A percentile compares a stretch with the other conserved stretches of the same genome.
Conservation (phyloP, 805 yeast genomes). For the Candida yuanshanica region DNA sequence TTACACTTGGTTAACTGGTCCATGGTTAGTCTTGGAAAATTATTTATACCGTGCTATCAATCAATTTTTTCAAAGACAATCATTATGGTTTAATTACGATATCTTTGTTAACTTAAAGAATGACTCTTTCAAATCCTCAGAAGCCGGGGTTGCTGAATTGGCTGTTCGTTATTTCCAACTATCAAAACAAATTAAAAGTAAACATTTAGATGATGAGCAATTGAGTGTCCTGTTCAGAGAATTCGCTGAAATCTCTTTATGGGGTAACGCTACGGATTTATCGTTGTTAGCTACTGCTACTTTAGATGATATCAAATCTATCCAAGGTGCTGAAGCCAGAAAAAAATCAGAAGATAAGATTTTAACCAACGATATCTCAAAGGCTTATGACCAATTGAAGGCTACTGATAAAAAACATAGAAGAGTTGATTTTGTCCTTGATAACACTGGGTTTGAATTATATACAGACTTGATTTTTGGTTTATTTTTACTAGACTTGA, state of each 20-base stretch:
- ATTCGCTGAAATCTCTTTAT: constrained; percentile 78
- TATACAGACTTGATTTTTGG: constrained; percentile 75
- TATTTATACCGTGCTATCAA: constrained; percentile 69
- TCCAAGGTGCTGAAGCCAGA: constrained; percentile 87
- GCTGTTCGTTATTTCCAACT: constrained; percentile 56
- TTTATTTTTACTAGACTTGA: constrained; percentile 63
- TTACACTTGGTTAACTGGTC: constrained; percentile 74
- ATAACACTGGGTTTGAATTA: constrained; percentile 89
- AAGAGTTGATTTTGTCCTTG: constrained; percentile 78
- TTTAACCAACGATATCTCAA: constrained; percentile 64
- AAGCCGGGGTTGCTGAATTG: constrained; percentile 73
- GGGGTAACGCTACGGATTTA: constrained; percentile 98
- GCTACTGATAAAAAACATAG: constrained; percentile 13
- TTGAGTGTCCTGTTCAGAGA: constrained; percentile 66
- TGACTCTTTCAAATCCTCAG: constrained; percentile 68
- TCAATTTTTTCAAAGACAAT: constrained; percentile 32
- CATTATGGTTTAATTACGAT: constrained; percentile 52
- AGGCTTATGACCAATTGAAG: constrained; percentile 53
- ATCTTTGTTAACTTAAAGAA: constrained; percentile 67
- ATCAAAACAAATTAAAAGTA: constrained; percentile 22
- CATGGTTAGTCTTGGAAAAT: constrained; percentile 89
- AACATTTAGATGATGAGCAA: constrained; percentile 32
- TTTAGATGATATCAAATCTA: constrained; percentile 80
- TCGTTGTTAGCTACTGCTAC: constrained; percentile 86
- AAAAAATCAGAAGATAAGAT: constrained; percentile 76